Base-by-base conservation (phyloP, 345 rosid species). In the Aquilaria yunnanensis region DNA sequence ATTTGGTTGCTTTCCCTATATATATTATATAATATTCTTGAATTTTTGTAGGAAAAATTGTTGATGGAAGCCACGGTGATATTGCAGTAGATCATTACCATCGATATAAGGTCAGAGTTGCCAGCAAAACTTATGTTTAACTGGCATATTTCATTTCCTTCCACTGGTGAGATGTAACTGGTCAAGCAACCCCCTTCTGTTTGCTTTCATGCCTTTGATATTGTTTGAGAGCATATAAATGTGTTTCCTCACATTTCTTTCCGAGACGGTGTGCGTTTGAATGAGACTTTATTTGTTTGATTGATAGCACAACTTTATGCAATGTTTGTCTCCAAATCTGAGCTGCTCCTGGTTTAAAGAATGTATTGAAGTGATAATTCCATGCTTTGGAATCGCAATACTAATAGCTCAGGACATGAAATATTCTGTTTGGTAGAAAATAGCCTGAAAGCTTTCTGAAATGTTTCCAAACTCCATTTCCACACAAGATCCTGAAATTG, bases 51-150 rank as follows among this genome's bases (percentile, higher is more conserved):
- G 92, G 92, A 56, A 78, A 66, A 54, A 74, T 79, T 63, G 6
- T 81, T 54, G 86, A 86, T 67, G 84, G 81, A 65, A 77, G 88
- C 85, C 74, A 32, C 14, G 92, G 82, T 59, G 83, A 86, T 56
- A 71, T 83, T 64, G 92, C 92, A 2, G 71, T 77, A 37, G 88
- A 83, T 74, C 76, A 76, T 33, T 86, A 86, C 66, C 85, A 83
- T 67, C 81, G 83, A 16, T 83, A 79, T 72, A 76, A 86, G 92
- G 92, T 83, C 47, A 23, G 63, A 23, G 43, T 57, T 59, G 11
- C 51, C 13, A 32, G 9, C 47, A 64, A 67, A 47, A 16, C 48
- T 47, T 14, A n/a, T 47, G 16, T 34, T 5, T 6, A n/a, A 49
- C n/a, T n/a, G 32, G 46, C 32, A n/a, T 32, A 14, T 61, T 32